A percentile compares a stretch with the other conserved stretches of the same genome.
Conservation (phyloP, 2,329 filamentous ascomycete species). For the Chaetomium globosum region DNA sequence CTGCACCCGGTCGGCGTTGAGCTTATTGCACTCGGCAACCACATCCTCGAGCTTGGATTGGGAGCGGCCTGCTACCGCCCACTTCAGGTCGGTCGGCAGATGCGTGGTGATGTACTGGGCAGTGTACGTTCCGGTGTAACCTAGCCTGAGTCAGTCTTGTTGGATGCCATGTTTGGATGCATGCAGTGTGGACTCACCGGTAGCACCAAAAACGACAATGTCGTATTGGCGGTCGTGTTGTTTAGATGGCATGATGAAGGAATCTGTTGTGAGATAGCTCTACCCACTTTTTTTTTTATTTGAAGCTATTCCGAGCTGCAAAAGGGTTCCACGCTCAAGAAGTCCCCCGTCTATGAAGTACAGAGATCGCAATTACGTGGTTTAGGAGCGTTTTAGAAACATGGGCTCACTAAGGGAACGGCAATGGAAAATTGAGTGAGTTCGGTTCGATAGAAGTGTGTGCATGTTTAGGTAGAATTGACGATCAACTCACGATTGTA, state of each 20-base stretch:
- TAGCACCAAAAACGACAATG: conserved; percentile 60
- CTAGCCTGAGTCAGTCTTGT: conserved; percentile 45
- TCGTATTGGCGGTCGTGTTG: conserved; percentile 59
- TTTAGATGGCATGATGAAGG: conserved; percentile 49
- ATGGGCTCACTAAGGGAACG: not conserved
- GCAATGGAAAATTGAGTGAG: not conserved
- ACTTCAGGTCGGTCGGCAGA: conserved; percentile 76
- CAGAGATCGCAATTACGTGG: not conserved
- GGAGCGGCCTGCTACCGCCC: conserved; percentile 87
- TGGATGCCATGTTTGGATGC: not conserved
- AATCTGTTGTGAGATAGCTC: conserved; percentile 8
- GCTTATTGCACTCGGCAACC: conserved; percentile 64
- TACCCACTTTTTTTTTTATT: not conserved
- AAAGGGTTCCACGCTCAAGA: not conserved
- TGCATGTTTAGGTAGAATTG: not conserved
- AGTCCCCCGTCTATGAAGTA: not conserved
- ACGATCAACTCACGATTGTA: not conserved
- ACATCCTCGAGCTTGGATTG: conserved; percentile 71
- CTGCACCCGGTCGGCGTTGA: conserved; percentile 69
- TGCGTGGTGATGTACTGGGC: conserved; percentile 73
- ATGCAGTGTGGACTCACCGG: conserved; percentile 47
- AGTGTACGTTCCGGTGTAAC: conserved; percentile 80
- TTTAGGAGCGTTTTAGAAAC: not conserved
- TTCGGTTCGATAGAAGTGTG: not conserved
- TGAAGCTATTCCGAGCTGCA: conserved; percentile 16